Conservation (phyloP, 768 basidiomycete genomes). For the Lyophyllum shimeji region DNA sequence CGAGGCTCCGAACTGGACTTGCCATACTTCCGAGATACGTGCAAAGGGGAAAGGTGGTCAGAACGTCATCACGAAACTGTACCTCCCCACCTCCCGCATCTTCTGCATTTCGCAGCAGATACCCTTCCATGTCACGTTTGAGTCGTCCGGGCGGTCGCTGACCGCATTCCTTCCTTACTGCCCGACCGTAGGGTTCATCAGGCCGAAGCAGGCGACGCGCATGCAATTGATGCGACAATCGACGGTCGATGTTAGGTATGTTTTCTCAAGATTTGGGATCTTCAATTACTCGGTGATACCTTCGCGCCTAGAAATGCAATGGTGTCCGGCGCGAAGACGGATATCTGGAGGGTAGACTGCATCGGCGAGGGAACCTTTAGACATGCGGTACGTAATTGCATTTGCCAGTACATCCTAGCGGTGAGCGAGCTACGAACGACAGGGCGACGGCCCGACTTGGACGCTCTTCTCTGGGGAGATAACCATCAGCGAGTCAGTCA, state of each 20-base stretch:
- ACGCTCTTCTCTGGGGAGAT: constrained; percentile 65
- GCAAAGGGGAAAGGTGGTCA: constrained; percentile 38
- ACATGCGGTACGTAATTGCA: constrained; percentile 43
- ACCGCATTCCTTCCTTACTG: constrained; percentile 59
- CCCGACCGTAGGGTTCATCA: constrained; percentile 40
- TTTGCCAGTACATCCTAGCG: background rate
- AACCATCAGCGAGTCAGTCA: constrained; percentile 43
- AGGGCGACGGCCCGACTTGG: constrained; percentile 69
- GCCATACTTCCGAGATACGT: constrained; percentile 38
- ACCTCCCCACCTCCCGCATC: constrained; percentile 58
- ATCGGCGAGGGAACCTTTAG: constrained; percentile 66
- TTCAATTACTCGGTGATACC: background rate
- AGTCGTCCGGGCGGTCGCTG: constrained; percentile 55
- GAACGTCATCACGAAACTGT: constrained; percentile 41
- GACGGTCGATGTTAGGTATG: constrained; percentile 62
- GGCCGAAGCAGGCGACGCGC: constrained; percentile 40
- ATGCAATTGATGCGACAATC: constrained; percentile 68
- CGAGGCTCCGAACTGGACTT: constrained; percentile 49
- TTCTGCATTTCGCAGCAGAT: constrained; percentile 60
- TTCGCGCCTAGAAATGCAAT: constrained; percentile 40
- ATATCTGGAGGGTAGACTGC: constrained; percentile 67
- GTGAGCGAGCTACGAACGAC: constrained; percentile 3
- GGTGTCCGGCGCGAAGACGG: constrained; percentile 55
- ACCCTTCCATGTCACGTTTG: constrained; percentile 65
- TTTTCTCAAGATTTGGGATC: background rate